These are phyloP conservation scores for Sapria himalayana DNA, from an alignment of 345 rosid species.

Conservation along the genomic window DNA sequence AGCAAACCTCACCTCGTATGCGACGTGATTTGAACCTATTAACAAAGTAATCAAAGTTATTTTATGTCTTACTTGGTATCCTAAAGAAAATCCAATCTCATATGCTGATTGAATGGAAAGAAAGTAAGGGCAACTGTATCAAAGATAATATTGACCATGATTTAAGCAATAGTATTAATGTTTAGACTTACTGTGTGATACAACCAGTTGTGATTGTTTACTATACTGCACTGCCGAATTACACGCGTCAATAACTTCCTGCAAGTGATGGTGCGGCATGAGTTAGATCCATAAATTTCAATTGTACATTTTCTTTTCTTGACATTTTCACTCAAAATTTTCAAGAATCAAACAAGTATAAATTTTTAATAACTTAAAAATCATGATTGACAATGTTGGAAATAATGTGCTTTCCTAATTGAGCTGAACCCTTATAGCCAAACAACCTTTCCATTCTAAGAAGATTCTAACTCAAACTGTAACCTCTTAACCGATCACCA, in stretches of 20 bases:
- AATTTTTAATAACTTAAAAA: neutral
- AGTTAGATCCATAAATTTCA: no score
- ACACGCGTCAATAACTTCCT: conserved; percentile 98
- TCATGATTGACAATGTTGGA: neutral
- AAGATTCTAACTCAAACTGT: no score
- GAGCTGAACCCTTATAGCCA: neutral
- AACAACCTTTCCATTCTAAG: no score
- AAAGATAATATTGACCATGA: neutral
- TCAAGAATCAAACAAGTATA: neutral
- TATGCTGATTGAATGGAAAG: neutral
- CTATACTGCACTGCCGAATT: conserved; percentile 91
- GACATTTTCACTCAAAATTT: neutral
- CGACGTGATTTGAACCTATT: conserved; percentile 89
- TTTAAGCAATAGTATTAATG: conserved; percentile 1
- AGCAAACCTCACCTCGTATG: conserved; percentile 89
- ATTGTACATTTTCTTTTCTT: no score
- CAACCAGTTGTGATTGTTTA: conserved; percentile 90
- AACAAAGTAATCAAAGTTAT: conserved; percentile 10
- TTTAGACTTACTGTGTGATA: conserved; percentile 62
- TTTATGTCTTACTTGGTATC: conserved; percentile 2
- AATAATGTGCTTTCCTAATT: neutral
- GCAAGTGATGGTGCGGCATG: conserved; percentile 11
- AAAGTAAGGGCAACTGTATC: conserved; percentile 1
- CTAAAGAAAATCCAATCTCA: neutral
- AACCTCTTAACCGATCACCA: no score